Percentiles rank a stretch among this genome's conserved stretches.
Conservation (phyloP, 1,139 yeast species). For the Yamadazyma triangularis region DNA sequence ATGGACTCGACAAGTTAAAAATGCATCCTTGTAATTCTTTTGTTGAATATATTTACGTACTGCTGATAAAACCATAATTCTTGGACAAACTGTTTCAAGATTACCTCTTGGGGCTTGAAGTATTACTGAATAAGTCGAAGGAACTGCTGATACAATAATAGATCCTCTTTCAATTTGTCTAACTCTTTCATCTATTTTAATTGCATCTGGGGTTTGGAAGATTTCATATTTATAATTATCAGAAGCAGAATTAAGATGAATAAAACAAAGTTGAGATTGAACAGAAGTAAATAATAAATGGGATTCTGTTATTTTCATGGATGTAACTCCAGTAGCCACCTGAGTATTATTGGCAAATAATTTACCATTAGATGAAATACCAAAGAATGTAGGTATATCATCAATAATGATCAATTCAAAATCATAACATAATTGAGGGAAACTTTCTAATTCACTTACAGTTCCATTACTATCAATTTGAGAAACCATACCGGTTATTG, state of each 20-base stretch:
- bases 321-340: conserved; percentile 77
- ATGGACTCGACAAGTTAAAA: conserved; percentile 80
- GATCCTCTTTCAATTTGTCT: conserved; percentile 93
- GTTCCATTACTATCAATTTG: conserved; percentile 27
- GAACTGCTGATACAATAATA: conserved; percentile 70
- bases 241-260: conserved; percentile 54
- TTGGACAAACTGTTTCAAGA: conserved; percentile 87
- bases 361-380: conserved; percentile 70
- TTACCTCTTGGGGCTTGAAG: conserved; percentile 97
- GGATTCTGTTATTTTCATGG: conserved; percentile 67
- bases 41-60: conserved; percentile 66
- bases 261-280: conserved; percentile 76
- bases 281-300: conserved; percentile 85
- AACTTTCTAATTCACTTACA: conserved; percentile 34
- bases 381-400: conserved; percentile 50
- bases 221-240: conserved; percentile 26
- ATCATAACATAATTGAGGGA: conserved; percentile 70
- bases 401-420: conserved; percentile 43
- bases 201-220: conserved; percentile 8
- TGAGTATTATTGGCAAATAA: conserved; percentile 60
- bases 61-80: conserved; percentile 84
- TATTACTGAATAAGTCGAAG: conserved; percentile 77
- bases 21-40: conserved; percentile 64
- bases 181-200: conserved; percentile 66
- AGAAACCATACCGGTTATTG: conserved; percentile 59